These are phyloP conservation scores for Metschnikowia borealis DNA, from an alignment of 805 yeast species.

Conservation along the genomic window DNA sequence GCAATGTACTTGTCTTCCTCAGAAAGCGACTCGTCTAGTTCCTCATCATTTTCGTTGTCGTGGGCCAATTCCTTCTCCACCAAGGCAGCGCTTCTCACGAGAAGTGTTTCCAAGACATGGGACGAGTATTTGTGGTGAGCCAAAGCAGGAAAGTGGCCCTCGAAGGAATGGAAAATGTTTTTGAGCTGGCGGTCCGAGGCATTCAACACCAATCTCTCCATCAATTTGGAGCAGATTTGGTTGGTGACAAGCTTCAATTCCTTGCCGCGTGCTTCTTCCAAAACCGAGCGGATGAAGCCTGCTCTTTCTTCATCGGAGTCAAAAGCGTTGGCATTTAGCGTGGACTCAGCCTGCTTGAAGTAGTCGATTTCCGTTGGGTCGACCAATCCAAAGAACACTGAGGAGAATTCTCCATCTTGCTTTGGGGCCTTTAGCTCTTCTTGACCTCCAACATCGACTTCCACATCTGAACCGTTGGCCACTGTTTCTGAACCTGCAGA, in stretches of 20 bases:
- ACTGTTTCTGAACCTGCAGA: constrained; percentile 3
- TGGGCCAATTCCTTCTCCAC: constrained; percentile 66
- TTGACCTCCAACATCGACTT: constrained; percentile 5
- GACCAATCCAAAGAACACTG: constrained; percentile 78
- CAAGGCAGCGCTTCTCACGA: constrained; percentile 69
- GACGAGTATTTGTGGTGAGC: constrained; percentile 89
- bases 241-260: constrained; percentile 90
- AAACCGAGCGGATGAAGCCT: constrained; percentile 70
- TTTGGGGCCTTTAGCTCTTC: constrained; percentile 10
- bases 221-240: constrained; percentile 88
- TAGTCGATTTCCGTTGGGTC: constrained; percentile 83
- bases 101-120: constrained; percentile 84
- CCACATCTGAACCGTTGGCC: constrained; percentile 1
- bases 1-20: constrained; percentile 32
- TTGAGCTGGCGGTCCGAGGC: constrained; percentile 65
- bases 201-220: constrained; percentile 77
- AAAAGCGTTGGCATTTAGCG: constrained; percentile 76
- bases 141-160: constrained; percentile 70
- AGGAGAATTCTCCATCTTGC: constrained; percentile 16
- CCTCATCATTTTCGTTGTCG: constrained; percentile 29
- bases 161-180: constrained; percentile 59
- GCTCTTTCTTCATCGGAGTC: constrained; percentile 65
- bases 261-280: constrained; percentile 83
- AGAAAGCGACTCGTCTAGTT: constrained; percentile 18
- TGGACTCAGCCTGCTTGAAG: constrained; percentile 88